These are phyloP conservation scores for Hericium erinaceus DNA, from an alignment of 768 basidiomycete genomes.

Conservation along the genomic window DNA sequence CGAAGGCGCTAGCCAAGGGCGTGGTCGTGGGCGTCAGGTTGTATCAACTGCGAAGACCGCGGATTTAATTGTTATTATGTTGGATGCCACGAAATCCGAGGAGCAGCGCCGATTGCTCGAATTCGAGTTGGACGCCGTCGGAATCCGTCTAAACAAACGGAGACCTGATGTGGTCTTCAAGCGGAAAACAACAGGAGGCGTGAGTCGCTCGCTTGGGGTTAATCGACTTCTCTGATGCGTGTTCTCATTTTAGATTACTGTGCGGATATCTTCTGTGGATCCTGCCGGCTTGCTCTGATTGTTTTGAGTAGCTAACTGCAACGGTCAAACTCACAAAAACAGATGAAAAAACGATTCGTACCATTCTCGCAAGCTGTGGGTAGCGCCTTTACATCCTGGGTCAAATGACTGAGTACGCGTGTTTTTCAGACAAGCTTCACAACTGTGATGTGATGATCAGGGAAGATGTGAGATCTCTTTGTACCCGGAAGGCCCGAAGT, in stretches of 20 bases:
- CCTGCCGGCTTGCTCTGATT: constrained; percentile 2
- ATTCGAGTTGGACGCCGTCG: constrained; percentile 92
- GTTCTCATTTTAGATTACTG: constrained; percentile 52
- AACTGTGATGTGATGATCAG: constrained; percentile 98
- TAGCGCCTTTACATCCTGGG: background rate
- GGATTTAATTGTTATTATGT: constrained; percentile 88
- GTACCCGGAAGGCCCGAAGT: no score
- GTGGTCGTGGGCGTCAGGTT: constrained; percentile 92
- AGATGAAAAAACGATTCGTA: constrained; percentile 90
- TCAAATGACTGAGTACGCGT: background rate
- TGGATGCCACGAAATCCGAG: constrained; percentile 87
- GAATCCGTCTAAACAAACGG: constrained; percentile 84
- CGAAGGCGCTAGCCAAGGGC: constrained; percentile 83
- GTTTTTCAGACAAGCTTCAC: constrained; percentile 65
- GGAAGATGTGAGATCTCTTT: constrained; percentile 61
- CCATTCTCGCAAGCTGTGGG: constrained; percentile 83
- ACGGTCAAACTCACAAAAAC: constrained; percentile 93
- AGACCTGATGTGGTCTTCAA: constrained; percentile 96
- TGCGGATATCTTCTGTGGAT: constrained; percentile 20
- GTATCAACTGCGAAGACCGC: constrained; percentile 55
- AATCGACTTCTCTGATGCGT: constrained; percentile 3
- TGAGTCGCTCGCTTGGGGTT: constrained; percentile 28
- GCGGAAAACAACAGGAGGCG: constrained; percentile 85
- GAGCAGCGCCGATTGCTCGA: constrained; percentile 86
- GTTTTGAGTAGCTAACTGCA: constrained; percentile 53